Conservation (phyloP, 495 filamentous ascomycete species). For the Lindgomyces ingoldianus region DNA sequence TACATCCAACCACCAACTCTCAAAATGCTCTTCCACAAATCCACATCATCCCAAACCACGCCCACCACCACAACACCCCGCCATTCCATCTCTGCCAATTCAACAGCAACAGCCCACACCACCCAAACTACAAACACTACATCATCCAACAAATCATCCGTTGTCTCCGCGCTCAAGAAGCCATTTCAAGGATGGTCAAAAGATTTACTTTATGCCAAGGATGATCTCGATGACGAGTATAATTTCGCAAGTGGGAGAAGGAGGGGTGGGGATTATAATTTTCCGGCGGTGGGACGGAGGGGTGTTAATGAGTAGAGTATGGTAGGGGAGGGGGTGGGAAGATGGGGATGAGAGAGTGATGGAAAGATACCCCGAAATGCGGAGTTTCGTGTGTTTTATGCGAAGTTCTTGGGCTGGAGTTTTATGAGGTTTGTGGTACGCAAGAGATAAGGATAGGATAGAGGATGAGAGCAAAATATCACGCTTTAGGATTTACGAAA, state of each 20-base stretch:
- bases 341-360: neutral
- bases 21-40: slow-evolving; percentile 16
- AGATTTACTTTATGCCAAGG: neutral
- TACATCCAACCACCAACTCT: neutral
- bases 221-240: slow-evolving; percentile 1
- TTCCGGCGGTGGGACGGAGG: neutral
- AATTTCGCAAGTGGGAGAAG: neutral
- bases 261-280: slow-evolving; percentile 1
- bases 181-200: neutral
- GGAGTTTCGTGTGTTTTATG: too few species aligned
- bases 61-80: neutral
- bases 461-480: too few species aligned
- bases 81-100: neutral
- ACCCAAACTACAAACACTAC: neutral
- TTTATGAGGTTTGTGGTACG: too few species aligned
- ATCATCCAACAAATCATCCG: neutral
- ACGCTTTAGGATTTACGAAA: too few species aligned
- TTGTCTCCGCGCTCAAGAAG: neutral
- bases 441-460: too few species aligned
- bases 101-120: neutral
- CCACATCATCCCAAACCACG: neutral
- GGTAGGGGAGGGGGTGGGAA: neutral
- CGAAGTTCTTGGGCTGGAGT: too few species aligned
- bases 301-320: neutral
- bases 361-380: too few species aligned